Base-by-base conservation (phyloP, 176 grass and related monocot genomes). In the Phyllostachys edulis region DNA sequence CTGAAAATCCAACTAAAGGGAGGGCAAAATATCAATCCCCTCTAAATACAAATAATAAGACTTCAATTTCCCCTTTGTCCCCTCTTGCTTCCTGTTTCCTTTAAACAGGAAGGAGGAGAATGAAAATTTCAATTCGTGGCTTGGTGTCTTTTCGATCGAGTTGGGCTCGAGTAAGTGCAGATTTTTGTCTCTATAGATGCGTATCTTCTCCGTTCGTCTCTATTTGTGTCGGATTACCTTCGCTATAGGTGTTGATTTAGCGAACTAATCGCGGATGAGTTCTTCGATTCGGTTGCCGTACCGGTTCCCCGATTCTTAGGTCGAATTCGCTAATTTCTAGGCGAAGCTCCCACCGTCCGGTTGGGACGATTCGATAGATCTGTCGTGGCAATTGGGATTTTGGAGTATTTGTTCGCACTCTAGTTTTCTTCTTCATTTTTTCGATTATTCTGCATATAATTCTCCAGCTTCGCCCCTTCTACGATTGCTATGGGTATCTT, bases 111-210 rank as follows among this genome's bases (percentile, higher is more conserved):
- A 41, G 61, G 24, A 41, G 34, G 26, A 6, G 51, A 34, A 21
- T 10, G 29, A 12, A n/a, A 69, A 52, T 21, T 49, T 7, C 26
- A 65, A 26, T 32, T 8, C 1, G 17, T 24, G 26, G 5, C 32
- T 14, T 57, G 66, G 54, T 59, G 9, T 49, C 67, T 56, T 59
- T 23, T 55, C 37, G 75, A 49, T 42, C 61, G 82, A 89, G 37
- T n/a, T 32, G 32, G 11, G 16, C 5, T 41, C 70, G 45, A 61
- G 57, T 49, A 42, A 24, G 82, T 40, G 12, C 50, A 7, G 1
- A 36, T 42, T 29, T 21, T 7, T 47, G 0, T 20, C 68, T 8
- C 27, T 79, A 49, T 57, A 1, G 29, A 5, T 17, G 39, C 18
- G 1, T 59, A 6, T 56, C 12, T 4, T 46, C 29, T 15, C 0